Percentiles rank a stretch among this genome's conserved stretches.
Evolutionary conservation across 2,329 filamentous ascomycete genomes (phyloP).

Genomic region (Aureobasidium sp.): DNA sequence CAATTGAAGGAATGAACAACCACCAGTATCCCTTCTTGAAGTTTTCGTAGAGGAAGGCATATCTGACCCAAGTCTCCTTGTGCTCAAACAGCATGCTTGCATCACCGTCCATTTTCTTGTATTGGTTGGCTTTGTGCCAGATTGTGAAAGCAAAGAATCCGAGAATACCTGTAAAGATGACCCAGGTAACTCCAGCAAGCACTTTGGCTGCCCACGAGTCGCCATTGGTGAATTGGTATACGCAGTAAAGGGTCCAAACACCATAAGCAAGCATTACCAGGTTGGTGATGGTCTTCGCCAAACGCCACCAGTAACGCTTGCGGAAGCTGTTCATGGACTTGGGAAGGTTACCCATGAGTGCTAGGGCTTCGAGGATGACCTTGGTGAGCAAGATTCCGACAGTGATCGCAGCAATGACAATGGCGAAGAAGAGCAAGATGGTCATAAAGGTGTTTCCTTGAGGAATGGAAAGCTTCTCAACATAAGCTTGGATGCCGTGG

Average conservation of each 20-base stretch:
- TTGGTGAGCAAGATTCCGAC: slow-evolving; percentile 86
- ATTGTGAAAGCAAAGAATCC: slow-evolving; percentile 80
- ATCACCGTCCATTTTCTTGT: slow-evolving; percentile 71
- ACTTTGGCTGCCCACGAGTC: slow-evolving; percentile 90
- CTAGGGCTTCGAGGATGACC: slow-evolving; percentile 83
- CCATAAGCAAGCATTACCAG: slow-evolving; percentile 89
- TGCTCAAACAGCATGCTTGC: slow-evolving; percentile 70
- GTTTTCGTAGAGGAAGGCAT: slow-evolving; percentile 93
- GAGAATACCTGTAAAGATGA: slow-evolving; percentile 72
- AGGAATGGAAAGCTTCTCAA: slow-evolving; percentile 77
- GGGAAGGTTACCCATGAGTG: slow-evolving; percentile 81
- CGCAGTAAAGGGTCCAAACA: slow-evolving; percentile 89
- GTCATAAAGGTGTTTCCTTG: slow-evolving; percentile 95
- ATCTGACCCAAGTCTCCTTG: slow-evolving; percentile 87
- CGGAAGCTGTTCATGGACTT: slow-evolving; percentile 74
- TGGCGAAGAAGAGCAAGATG: slow-evolving; percentile 78
- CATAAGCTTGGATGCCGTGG: slow-evolving; percentile 71
- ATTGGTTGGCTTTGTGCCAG: slow-evolving; percentile 63
- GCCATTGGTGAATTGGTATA: slow-evolving; percentile 89
- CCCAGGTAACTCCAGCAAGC: slow-evolving; percentile 75
- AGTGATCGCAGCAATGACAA: slow-evolving; percentile 74
- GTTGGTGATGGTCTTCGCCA: slow-evolving; percentile 81
- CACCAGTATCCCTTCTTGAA: slow-evolving; percentile 97
- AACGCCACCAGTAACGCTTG: slow-evolving; percentile 90
- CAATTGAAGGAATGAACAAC: slow-evolving; percentile 82